phyloP scores from a whole-genome alignment of 2,329 filamentous ascomycete species.

The Macrophomina phaseolina region DNA sequence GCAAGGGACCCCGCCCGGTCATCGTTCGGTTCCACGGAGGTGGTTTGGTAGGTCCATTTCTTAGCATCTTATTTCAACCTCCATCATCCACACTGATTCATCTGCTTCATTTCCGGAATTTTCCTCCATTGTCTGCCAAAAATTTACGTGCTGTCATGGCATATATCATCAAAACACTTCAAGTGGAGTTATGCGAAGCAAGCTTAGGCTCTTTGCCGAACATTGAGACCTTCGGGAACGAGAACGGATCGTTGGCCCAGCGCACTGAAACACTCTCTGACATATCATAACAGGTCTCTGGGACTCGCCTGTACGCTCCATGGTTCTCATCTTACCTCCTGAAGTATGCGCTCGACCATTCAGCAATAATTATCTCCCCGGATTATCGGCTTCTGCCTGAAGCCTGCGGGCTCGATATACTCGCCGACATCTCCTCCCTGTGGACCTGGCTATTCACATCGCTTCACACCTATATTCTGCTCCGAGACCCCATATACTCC shows the following conservation, averaged over 20 bases:
- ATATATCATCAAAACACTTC: too few species aligned
- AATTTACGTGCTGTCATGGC: too few species aligned
- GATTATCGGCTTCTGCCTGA: conserved; percentile 62
- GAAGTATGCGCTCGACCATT: conserved; percentile 45
- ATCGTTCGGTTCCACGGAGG: conserved; percentile 55
- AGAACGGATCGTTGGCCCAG: not conserved
- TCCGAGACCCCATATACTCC: conserved; percentile 29
- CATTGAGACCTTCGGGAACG: too few species aligned
- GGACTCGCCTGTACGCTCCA: conserved; percentile 36
- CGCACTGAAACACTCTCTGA: not conserved
- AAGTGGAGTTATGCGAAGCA: too few species aligned
- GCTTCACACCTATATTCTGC: conserved; percentile 28
- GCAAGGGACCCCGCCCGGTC: conserved; percentile 39
- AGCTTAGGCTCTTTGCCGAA: too few species aligned
- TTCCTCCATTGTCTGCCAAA: too few species aligned
- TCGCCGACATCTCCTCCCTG: conserved; percentile 55
- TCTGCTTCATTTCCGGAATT: too few species aligned
- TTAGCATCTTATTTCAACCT: conserved; percentile 4
- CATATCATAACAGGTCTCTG: conserved; percentile 32
- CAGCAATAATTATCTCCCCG: conserved; percentile 54
- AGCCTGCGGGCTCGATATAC: conserved; percentile 52
- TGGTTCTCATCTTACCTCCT: conserved; percentile 44
- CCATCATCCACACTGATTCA: conserved; percentile 6
- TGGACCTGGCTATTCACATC: conserved; percentile 52
- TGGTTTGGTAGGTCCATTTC: conserved; percentile 42